A percentile compares a stretch with the other conserved stretches of the same genome.
Evolutionary conservation across 495 filamentous ascomycete species (phyloP).

Genomic region (Penicillium paxilli): DNA sequence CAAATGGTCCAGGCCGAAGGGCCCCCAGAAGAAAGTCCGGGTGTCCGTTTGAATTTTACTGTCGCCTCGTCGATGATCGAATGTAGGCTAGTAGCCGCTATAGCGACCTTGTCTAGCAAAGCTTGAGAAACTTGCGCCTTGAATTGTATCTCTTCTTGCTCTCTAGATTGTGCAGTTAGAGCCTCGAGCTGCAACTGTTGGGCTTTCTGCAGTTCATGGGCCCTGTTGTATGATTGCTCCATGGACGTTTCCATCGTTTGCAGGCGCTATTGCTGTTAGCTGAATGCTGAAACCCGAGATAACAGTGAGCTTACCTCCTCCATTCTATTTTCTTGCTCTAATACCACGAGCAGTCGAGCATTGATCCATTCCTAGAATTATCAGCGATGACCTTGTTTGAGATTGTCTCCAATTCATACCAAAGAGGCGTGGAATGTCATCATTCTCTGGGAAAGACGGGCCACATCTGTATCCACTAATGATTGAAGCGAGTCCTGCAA

Average conservation of each 20-base stretch:
- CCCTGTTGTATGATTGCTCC: constrained; percentile 33
- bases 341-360: constrained; percentile 25
- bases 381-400: neutral
- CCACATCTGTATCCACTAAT: constrained; percentile 26
- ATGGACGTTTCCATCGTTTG: constrained; percentile 35
- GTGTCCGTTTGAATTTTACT: constrained; percentile 30
- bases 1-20: constrained; percentile 22
- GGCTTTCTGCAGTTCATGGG: constrained; percentile 33
- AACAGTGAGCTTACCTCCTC: constrained; percentile 29
- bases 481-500: constrained; percentile 27
- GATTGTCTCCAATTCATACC: constrained; percentile 16
- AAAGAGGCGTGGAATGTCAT: constrained; percentile 30
- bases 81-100: constrained; percentile 42
- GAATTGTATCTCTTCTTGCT: constrained; percentile 34
- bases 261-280: constrained; percentile 37
- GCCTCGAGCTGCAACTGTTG: constrained; percentile 41
- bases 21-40: constrained; percentile 22
- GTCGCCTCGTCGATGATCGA: constrained; percentile 40
- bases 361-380: constrained; percentile 28
- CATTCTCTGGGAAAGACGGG: constrained; percentile 29
- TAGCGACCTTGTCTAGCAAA: constrained; percentile 38
- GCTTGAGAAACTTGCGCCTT: constrained; percentile 37
- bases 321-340: constrained; percentile 34
- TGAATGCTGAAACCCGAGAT: neutral
- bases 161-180: constrained; percentile 29